These are phyloP conservation scores for Lactarius hengduanensis DNA, from an alignment of 768 basidiomycete genomes.

Conservation along the genomic window DNA sequence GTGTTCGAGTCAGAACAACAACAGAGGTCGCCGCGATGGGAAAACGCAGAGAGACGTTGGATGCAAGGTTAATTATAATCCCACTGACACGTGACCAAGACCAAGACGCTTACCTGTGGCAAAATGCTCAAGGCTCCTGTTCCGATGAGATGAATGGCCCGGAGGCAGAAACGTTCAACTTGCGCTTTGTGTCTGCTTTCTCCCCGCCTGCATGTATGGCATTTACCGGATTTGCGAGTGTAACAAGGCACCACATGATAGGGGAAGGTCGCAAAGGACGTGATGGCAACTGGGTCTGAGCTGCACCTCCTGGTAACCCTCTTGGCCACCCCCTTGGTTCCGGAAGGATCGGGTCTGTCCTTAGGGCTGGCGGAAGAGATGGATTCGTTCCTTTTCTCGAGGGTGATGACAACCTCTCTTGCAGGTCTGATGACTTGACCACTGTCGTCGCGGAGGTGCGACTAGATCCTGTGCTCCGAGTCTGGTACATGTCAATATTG, in stretches of 20 bases:
- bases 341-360: neutral
- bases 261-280: neutral
- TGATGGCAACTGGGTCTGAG: neutral
- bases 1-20: no score
- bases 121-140: no score
- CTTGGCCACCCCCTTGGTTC: neutral
- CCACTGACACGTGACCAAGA: no score
- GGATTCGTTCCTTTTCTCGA: neutral
- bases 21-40: no score
- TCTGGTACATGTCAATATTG: no score
- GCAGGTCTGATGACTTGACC: neutral
- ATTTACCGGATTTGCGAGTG: neutral
- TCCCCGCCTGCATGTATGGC: no score
- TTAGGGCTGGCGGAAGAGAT: neutral
- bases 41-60: neutral
- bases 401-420: neutral
- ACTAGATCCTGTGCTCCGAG: neutral
- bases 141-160: no score
- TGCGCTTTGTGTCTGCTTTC: neutral
- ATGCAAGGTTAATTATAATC: no score
- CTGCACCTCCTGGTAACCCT: neutral
- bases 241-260: neutral
- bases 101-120: no score
- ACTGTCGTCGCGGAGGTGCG: neutral
- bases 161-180: neutral